Evolutionary conservation across 768 basidiomycete species (phyloP), one percentile per base, ranked within the genome.

Genomic region (Russula compacta): DNA sequence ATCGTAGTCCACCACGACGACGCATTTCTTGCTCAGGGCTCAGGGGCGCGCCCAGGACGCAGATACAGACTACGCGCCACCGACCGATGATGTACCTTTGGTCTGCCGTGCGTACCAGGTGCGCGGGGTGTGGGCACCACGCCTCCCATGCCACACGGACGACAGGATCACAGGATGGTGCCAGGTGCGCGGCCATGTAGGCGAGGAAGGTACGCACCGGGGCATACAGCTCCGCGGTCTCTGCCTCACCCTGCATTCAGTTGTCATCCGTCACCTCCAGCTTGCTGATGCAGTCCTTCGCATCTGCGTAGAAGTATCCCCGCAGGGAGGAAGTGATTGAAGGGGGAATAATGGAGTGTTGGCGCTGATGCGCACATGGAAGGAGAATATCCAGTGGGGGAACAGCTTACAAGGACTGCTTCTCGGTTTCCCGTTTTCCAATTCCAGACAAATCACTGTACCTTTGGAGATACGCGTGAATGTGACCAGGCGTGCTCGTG

Each of bases 371-470:
- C 46, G 51, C 32, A 15, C 52, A 1, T 6, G 8, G 12, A 17
- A 21, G 7, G 1, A 39, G 19, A 2, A 21, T 15, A 24, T 17
- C 11, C 32, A 15, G 7, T n/a, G n/a, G n/a, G n/a, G n/a, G 35
- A 14, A 24, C 2, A 15, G 17, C 56, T 51, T 15, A 62, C 61
- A 24, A 62, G 24, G 15, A 49, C 53, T 1, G 39, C 44, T 39
- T 58, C 56, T 38, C 49, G 51, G 9, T 17, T 49, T 35, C 61
- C 61, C 32, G 51, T 53, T 33, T 10, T 58, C 61, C 61, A 62
- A 21, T 62, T 62, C 61, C 56, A 62, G 14, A 58, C 42, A 15
- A 53, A n/a, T 39, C 21, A 58, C 32, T 29, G n/a, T n/a, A n/a
- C n/a, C n/a, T 36, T 58, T 58, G 19, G 24, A 40, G 3, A 24